phyloP scores from a whole-genome alignment of 495 filamentous ascomycete species.

The Paragyromitra xinjiangensis region DNA sequence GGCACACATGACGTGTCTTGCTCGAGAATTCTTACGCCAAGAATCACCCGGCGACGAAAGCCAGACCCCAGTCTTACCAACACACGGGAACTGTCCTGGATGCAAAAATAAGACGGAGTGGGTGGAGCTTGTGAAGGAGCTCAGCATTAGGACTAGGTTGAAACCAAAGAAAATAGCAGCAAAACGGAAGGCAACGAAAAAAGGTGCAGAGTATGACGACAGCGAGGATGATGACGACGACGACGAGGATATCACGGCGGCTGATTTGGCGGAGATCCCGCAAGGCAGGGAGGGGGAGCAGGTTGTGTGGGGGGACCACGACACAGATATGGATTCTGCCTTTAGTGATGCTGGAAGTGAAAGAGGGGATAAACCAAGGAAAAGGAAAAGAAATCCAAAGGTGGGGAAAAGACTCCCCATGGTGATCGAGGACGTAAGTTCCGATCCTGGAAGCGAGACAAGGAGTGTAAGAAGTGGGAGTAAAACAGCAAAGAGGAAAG shows the following conservation, averaged over 20 bases:
- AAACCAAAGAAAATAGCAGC: conserved; percentile 27
- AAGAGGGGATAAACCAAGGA: conserved; percentile 42
- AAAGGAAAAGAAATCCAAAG: conserved; percentile 17
- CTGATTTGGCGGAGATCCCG: conserved; percentile 37
- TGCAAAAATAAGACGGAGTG: conserved; percentile 73
- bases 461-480: background rate
- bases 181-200: conserved; percentile 39
- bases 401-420: background rate
- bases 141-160: conserved; percentile 65
- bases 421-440: conserved; percentile 5
- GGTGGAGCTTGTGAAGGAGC: conserved; percentile 81
- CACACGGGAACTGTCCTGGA: conserved; percentile 73
- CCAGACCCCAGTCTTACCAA: conserved; percentile 67
- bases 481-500: background rate
- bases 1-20: conserved; percentile 81
- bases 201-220: conserved; percentile 41
- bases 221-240: conserved; percentile 55
- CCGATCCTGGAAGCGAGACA: background rate
- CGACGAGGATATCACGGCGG: conserved; percentile 49
- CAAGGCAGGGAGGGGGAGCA: conserved; percentile 46
- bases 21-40: conserved; percentile 67
- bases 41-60: conserved; percentile 57
- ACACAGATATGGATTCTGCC: conserved; percentile 57
- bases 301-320: conserved; percentile 29
- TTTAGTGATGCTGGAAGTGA: conserved; percentile 57